Evolutionary conservation across 345 rosid species (phyloP).

Genomic region (Crucihimalaya himalaica): DNA sequence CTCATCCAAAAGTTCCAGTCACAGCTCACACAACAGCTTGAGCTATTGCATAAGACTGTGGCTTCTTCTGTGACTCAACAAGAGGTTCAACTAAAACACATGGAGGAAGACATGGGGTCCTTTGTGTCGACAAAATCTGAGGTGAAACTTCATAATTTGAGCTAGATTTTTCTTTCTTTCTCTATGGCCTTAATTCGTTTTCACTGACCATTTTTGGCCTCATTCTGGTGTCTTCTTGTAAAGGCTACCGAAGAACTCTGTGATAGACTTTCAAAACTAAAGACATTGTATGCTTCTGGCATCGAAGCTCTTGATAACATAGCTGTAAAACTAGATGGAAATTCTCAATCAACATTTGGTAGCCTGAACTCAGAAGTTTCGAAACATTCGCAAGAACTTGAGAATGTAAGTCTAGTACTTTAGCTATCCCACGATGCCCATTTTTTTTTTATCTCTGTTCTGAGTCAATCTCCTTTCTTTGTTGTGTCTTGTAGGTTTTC

Average conservation of each 20-base stretch:
- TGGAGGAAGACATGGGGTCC: slow-evolving; percentile 97
- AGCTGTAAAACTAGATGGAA: slow-evolving; percentile 79
- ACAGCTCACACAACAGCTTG: slow-evolving; percentile 83
- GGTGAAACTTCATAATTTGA: slow-evolving; percentile 41
- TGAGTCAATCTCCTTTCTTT: slow-evolving; percentile 27
- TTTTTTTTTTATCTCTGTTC: slow-evolving; percentile 16
- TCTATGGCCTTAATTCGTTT: not conserved
- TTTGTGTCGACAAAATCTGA: slow-evolving; percentile 82
- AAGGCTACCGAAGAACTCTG: slow-evolving; percentile 90
- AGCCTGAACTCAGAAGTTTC: slow-evolving; percentile 81
- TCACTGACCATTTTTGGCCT: slow-evolving; percentile 5
- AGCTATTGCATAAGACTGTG: slow-evolving; percentile 81
- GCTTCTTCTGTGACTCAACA: slow-evolving; percentile 86
- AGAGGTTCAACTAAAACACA: slow-evolving; percentile 82
- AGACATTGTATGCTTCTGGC: slow-evolving; percentile 69
- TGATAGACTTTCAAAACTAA: slow-evolving; percentile 68
- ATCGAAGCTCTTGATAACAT: slow-evolving; percentile 76
- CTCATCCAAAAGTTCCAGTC: slow-evolving; percentile 78
- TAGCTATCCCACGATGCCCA: not conserved
- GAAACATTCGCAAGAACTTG: slow-evolving; percentile 77
- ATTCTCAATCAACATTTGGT: slow-evolving; percentile 72
- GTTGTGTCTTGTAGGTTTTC: slow-evolving; percentile 67
- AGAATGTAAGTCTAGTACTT: slow-evolving; percentile 58
- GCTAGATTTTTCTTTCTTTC: not conserved
- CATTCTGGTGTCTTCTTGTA: slow-evolving; percentile 33